Evolutionary conservation across 331 rosid genomes (phyloP), one percentile per base, ranked within the genome.

Genomic region (Saraca asoca): DNA sequence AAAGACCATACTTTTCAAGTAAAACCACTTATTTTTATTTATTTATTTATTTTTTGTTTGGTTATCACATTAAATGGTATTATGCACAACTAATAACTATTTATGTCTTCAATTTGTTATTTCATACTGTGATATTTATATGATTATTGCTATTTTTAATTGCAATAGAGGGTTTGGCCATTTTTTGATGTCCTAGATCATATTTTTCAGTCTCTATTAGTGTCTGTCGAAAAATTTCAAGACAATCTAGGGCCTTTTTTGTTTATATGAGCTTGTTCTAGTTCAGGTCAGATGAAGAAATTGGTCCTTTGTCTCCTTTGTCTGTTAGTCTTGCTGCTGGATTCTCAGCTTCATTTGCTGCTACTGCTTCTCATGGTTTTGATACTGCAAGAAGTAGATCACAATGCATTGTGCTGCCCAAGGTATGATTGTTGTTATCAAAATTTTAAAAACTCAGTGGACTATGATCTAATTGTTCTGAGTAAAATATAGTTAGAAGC

Each of bases 301-400:
- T 87, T 5, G 89, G 88, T 39, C 91, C 91, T 0, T 78, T 87
- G 69, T 83, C 97, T 78, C 91, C 98, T 42, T 74, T 84, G 56
- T 75, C 83, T 13, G 82, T 83, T 48, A 87, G 95, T 69, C 83
- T 88, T 69, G 83, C 92, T 6, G 98, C 96, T 38, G 98, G 97
- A 67, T 72, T 93, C 69, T 93, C 98, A 29, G 96, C 87, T 50
- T 82, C 91, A 63, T 68, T 90, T 80, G 98, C 90, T 43, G 98
- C 90, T 7, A 95, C 95, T 70, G 97, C 91, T 78, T 90, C 98
- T 79, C 98, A 90, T 75, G 70, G 95, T 76, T 93, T 93, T 48
- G 98, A 93, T 82, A 90, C 96, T 31, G 82, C 98, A 58, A 88
- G 78, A 64, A 82, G 83, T 68, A 87, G 95, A 79, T 81, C 91